Base-by-base conservation (phyloP, 2,329 filamentous ascomycete genomes). In the Dactylellina drechsleri region DNA sequence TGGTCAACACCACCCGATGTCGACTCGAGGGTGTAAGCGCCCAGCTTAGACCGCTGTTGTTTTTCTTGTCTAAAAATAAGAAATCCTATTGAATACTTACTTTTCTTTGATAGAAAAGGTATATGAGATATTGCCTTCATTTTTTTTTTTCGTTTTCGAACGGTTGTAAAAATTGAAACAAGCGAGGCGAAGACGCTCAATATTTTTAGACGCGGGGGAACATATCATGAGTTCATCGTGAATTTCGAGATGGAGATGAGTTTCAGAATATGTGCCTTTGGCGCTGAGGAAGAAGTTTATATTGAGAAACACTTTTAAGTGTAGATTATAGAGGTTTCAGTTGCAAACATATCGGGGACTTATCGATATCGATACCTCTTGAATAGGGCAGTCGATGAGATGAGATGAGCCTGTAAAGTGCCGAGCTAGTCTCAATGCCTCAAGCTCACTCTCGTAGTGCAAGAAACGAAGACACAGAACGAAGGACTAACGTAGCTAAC, bases 191-290 rank as follows among this genome's bases (percentile, higher is more conserved):
- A 23, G 10, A 16, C 36, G 16, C 15, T 47, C 57, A 26, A 18
- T 45, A 60, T 60, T 47, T 60, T 50, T 61, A 52, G 58, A 43
- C 58, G 26, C 58, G 23, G 43, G 7, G 10, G 10, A 36, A 36
- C 10, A 20, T 20, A 36, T 7, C n/a, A 20, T 20, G n/a, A 56
- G 13, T 18, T 50, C 15, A 52, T 23, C 15, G 20, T 23, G 18
- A 52, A 52, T 7, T 18, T 18, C 16, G 20, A 16, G 59, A 59
- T 31, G 56, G 5, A n/a, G 16, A 23, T 23, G 23, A 20, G 57
- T 70, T 70, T 70, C 66, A 56, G 45, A 15, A 56, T 60, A 47
- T 68, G 65, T 56, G 52, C 20, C 23, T 12, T 31, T 68, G 23
- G 56, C 56, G 26, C 50, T 36, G 31, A 36, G 31, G 31, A 36